These are phyloP conservation scores for Debaryomycetaceae sp. DNA, from an alignment of 1,139 yeast species.

Conservation along the genomic window DNA sequence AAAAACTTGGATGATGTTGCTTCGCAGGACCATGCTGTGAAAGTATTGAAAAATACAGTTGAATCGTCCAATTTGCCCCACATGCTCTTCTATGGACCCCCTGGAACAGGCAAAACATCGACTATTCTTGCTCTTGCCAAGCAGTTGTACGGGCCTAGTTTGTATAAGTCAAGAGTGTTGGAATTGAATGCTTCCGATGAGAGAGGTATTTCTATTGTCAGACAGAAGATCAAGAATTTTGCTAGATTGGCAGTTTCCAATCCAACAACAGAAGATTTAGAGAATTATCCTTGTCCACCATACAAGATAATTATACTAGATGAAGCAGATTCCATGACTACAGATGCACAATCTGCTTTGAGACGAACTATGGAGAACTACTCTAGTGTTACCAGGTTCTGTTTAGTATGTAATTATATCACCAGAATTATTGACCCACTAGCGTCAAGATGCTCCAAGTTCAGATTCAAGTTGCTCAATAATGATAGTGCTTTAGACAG, in stretches of 20 bases:
- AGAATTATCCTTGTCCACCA: constrained; percentile 89
- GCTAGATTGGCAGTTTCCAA: constrained; percentile 85
- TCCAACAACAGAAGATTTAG: constrained; percentile 64
- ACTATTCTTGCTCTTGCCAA: constrained; percentile 86
- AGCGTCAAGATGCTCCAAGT: constrained; percentile 94
- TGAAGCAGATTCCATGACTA: constrained; percentile 99
- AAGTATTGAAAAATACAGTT: constrained; percentile 76
- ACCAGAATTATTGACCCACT: constrained; percentile 95
- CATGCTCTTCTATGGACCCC: constrained; percentile 95
- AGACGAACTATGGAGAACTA: constrained; percentile 97
- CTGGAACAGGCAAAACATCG: constrained; percentile 96
- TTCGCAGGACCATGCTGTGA: constrained; percentile 88
- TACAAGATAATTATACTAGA: constrained; percentile 83
- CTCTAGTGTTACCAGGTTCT: constrained; percentile 86
- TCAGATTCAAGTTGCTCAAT: constrained; percentile 80
- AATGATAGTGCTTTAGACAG: constrained; percentile 67
- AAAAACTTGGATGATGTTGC: constrained; percentile 79
- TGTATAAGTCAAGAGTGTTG: constrained; percentile 73
- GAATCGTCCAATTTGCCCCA: constrained; percentile 86
- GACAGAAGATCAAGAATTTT: constrained; percentile 89
- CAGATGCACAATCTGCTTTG: constrained; percentile 93
- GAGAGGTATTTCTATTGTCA: constrained; percentile 89
- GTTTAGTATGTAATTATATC: constrained; percentile 91
- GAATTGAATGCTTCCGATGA: constrained; percentile 97
- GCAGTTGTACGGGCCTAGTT: constrained; percentile 70